These are phyloP conservation scores for Candolleomyces aberdarensis DNA, from an alignment of 768 basidiomycete species.

Conservation along the genomic window DNA sequence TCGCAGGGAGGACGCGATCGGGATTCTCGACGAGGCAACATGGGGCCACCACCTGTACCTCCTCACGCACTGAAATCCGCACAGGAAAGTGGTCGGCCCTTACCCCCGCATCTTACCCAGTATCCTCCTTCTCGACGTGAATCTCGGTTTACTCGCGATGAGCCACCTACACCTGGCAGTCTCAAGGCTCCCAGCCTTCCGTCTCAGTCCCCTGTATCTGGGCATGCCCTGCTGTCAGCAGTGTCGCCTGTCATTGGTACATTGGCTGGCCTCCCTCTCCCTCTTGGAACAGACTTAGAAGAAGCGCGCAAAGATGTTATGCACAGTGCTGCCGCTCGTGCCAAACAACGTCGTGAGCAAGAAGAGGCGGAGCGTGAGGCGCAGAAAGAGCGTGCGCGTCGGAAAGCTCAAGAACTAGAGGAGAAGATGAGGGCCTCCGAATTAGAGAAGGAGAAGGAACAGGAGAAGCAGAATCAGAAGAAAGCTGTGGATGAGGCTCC, in stretches of 20 bases:
- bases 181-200: slow-evolving; percentile 26
- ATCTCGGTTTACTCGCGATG: neutral
- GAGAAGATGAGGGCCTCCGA: slow-evolving; percentile 53
- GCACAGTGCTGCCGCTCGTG: slow-evolving; percentile 83
- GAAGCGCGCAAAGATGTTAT: slow-evolving; percentile 71
- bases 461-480: slow-evolving; percentile 20
- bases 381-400: slow-evolving; percentile 74
- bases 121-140: slow-evolving; percentile 36
- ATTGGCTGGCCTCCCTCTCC: slow-evolving; percentile 26
- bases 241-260: slow-evolving; percentile 33
- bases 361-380: slow-evolving; percentile 83
- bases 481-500: slow-evolving; percentile 10
- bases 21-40: slow-evolving; percentile 40
- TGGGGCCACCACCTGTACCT: slow-evolving; percentile 54
- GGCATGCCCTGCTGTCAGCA: slow-evolving; percentile 35
- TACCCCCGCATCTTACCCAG: slow-evolving; percentile 56
- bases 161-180: slow-evolving; percentile 32
- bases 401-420: slow-evolving; percentile 77
- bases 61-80: slow-evolving; percentile 31
- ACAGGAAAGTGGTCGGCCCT: slow-evolving; percentile 45
- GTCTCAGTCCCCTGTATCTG: slow-evolving; percentile 43
- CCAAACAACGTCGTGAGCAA: slow-evolving; percentile 71
- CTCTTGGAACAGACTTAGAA: slow-evolving; percentile 49
- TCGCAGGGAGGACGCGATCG: slow-evolving; percentile 24
- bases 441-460: slow-evolving; percentile 30